Base-by-base conservation (phyloP, 164 flowering plant species). In the Umbilicus rupestris region DNA sequence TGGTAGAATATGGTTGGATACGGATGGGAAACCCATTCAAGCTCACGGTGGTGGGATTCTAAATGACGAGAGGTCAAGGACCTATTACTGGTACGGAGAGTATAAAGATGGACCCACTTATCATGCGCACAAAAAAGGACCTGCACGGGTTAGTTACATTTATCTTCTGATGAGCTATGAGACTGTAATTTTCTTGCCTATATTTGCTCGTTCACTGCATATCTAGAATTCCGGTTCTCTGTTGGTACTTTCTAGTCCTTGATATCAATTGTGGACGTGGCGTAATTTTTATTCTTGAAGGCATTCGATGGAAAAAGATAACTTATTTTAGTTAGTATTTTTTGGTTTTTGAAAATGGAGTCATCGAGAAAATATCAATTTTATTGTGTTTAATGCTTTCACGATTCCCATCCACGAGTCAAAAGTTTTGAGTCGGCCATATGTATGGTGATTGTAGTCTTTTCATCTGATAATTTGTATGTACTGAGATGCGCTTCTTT, bases 11-110 rank as follows among this genome's bases (percentile, higher is more conserved):
- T 95, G 99, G 99, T 76, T 95, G 75, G 99, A 95, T 68, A 92
- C 97, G 19, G 95, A 88, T 42, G 97, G 98, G 63, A 83, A 85
- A 72, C 91, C 90, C 35, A 95, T 92, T 77, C 99, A 95, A 75
- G 97, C 98, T 57, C 99, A 95, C 76, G 99, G 99, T 64, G 99
- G 99, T 35, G 99, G 99, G 31, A 79, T 95, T 70, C 52, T 95
- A 37, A 83, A 85, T 75, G 96, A 81, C 71, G 74, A 81, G 69
- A 82, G 71, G 60, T 77, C 79, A 2, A 74, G 70, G 62, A 89
- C 79, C 14, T 95, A 87, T 77, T 95, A 87, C 72, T 95, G 99
- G 99, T 95, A 92, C 76, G 99, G 99, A 57, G 99, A 95, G 73
- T 90, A 87, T 71, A 95, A 95, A 78, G 94, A 95, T 73, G 99